Evolutionary conservation across 2,329 filamentous ascomycete species (phyloP).

Genomic region (Aspergillus amoenus): DNA sequence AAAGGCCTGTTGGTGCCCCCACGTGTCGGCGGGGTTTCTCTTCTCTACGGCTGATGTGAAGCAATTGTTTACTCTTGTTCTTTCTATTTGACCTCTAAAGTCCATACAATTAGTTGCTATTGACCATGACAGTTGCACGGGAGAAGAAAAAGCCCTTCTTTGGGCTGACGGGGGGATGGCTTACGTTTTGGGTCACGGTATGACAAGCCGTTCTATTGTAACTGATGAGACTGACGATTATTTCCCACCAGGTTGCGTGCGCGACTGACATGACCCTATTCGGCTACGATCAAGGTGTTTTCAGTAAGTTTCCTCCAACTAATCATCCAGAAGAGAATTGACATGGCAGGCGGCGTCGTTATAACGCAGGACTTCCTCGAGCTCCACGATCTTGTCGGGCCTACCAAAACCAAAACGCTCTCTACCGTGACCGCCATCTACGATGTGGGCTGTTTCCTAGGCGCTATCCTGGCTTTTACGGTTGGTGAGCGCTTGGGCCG

Average conservation of each 20-base stretch:
- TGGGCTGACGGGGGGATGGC: slow-evolving; percentile 54
- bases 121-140: too few relatives aligned
- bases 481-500: slow-evolving; percentile 50
- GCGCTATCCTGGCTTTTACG: slow-evolving; percentile 47
- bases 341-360: slow-evolving; percentile 49
- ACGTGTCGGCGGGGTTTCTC: too few relatives aligned
- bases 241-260: slow-evolving; percentile 35
- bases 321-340: too few relatives aligned
- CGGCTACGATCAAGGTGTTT: slow-evolving; percentile 54
- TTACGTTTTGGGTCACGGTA: slow-evolving; percentile 57
- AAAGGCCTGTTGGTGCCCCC: too few relatives aligned
- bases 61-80: too few relatives aligned
- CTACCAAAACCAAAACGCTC: slow-evolving; percentile 31
- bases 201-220: too few relatives aligned
- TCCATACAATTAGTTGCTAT: too few relatives aligned
- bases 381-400: slow-evolving; percentile 45
- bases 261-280: slow-evolving; percentile 52
- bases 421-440: slow-evolving; percentile 58
- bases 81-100: too few relatives aligned
- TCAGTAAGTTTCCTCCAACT: slow-evolving; percentile 32
- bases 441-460: slow-evolving; percentile 61
- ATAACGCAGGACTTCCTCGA: slow-evolving; percentile 55
- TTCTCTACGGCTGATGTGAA: too few relatives aligned
- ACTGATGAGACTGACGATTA: too few relatives aligned
- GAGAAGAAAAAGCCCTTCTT: slow-evolving; percentile 48